Evolutionary conservation across 805 yeast species (phyloP), one percentile per base, ranked within the genome.

Genomic region (Metschnikowia sp.): DNA sequence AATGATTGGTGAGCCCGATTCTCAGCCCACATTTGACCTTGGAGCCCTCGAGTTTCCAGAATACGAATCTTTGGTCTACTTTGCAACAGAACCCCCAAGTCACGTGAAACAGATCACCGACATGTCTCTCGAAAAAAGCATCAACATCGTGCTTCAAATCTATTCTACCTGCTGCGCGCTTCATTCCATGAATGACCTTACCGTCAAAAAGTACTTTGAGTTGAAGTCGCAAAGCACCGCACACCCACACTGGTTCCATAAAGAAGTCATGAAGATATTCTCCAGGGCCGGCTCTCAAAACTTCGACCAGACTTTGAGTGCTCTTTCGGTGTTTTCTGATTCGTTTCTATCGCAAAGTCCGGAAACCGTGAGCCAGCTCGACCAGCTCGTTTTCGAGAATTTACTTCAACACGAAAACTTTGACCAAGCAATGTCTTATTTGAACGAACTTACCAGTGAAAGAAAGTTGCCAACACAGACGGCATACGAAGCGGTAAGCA

Each of bases 111-210:
- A 33, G 4, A 32, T 50, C 10, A 9, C 37, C 4, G 39, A 43
- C 0, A 10, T 41, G 4, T 6, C 36, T 13, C 38, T 50, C 30
- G 34, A 10, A 3, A 37, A 43, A 6, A 33, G 42, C 34, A 10
- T 47, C 29, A 34, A 37, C 11, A 42, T 31, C 26, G 29, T 36
- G 19, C 40, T 40, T 3, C 37, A 40, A 28, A 40, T 50, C 8
- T 50, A 69, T 4, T 54, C 58, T 6, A 62, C 66, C 1, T 70
- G 75, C 51, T 63, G 63, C 35, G 58, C 56, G 36, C 56, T 72
- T 19, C 69, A 62, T 42, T 66, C 74, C 0, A 60, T 66, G 35
- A 68, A 64, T 40, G 66, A 64, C 32, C 56, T 68, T n/a, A 63
- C 72, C 1, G 56, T 72, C n/a, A 44, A 43, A 4, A 59, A 62